These are phyloP conservation scores for Saturnispora sanitii DNA, from an alignment of 805 yeast species.

Conservation along the genomic window DNA sequence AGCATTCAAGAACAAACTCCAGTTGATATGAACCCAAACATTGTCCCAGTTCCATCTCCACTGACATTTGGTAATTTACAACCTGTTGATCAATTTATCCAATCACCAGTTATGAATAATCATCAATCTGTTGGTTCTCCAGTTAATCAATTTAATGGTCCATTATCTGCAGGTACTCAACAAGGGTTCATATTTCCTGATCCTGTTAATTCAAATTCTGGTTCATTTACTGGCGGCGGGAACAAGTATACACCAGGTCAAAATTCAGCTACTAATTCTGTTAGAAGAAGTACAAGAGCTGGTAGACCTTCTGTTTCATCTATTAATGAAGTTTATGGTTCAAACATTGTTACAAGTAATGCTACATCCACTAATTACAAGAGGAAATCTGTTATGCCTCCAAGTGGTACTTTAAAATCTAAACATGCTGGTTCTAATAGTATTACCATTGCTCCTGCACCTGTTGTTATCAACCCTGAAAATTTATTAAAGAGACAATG, in stretches of 20 bases:
- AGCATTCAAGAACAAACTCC: conserved; percentile 16
- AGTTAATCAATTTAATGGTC: neutral
- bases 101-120: neutral
- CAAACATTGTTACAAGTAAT: conserved; percentile 10
- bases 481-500: conserved; percentile 53
- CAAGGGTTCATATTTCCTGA: conserved; percentile 2
- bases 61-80: conserved; percentile 11
- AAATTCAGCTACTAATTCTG: neutral
- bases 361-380: conserved; percentile 9
- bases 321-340: conserved; percentile 15
- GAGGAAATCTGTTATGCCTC: conserved; percentile 11
- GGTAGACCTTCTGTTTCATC: conserved; percentile 11
- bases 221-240: neutral
- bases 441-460: conserved; percentile 25
- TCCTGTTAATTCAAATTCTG: neutral
- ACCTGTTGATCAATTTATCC: neutral
- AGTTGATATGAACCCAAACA: conserved; percentile 19
- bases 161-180: neutral
- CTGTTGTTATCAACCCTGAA: conserved; percentile 40
- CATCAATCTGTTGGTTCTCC: neutral
- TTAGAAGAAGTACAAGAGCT: conserved; percentile 5
- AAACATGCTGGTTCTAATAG: conserved; percentile 6
- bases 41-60: conserved; percentile 24
- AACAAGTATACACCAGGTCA: conserved; percentile 5
- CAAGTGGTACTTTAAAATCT: conserved; percentile 4